phyloP scores from a whole-genome alignment of 495 filamentous ascomycete genomes.

The Penicillium parvum region DNA sequence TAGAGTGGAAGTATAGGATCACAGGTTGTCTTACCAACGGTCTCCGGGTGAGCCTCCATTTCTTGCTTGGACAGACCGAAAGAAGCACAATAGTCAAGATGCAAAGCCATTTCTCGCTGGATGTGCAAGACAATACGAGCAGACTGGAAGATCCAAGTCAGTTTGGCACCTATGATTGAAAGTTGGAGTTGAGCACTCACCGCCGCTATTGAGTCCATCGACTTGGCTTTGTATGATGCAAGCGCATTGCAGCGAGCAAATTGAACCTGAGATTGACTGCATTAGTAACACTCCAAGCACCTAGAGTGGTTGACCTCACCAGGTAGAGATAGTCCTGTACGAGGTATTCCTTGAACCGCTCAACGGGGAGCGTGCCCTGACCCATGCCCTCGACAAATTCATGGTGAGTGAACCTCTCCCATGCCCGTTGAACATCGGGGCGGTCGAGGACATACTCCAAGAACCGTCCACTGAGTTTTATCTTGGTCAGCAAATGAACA shows the following conservation, averaged over 20 bases:
- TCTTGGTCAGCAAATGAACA: not conserved
- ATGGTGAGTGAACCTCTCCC: conserved; percentile 72
- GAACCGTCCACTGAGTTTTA: conserved; percentile 61
- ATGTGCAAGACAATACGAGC: conserved; percentile 70
- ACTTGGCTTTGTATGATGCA: conserved; percentile 74
- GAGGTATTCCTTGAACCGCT: conserved; percentile 78
- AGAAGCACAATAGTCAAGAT: conserved; percentile 70
- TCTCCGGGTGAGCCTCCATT: conserved; percentile 69
- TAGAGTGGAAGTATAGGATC: not conserved
- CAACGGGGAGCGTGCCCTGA: conserved; percentile 63
- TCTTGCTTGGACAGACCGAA: conserved; percentile 76
- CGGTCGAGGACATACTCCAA: conserved; percentile 78
- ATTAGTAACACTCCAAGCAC: not conserved
- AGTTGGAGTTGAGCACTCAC: conserved; percentile 30
- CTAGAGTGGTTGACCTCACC: conserved; percentile 39
- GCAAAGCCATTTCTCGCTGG: conserved; percentile 71
- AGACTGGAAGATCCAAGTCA: conserved; percentile 42
- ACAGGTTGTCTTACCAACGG: conserved; percentile 53
- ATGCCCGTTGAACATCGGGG: conserved; percentile 63
- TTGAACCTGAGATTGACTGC: conserved; percentile 55
- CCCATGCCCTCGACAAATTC: conserved; percentile 75
- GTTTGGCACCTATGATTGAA: not conserved
- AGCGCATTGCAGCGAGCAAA: conserved; percentile 82
- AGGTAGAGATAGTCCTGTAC: conserved; percentile 88
- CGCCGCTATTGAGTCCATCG: conserved; percentile 65